Base-by-base conservation (phyloP, 2,329 filamentous ascomycete species). In the Lachnellula cervina region DNA sequence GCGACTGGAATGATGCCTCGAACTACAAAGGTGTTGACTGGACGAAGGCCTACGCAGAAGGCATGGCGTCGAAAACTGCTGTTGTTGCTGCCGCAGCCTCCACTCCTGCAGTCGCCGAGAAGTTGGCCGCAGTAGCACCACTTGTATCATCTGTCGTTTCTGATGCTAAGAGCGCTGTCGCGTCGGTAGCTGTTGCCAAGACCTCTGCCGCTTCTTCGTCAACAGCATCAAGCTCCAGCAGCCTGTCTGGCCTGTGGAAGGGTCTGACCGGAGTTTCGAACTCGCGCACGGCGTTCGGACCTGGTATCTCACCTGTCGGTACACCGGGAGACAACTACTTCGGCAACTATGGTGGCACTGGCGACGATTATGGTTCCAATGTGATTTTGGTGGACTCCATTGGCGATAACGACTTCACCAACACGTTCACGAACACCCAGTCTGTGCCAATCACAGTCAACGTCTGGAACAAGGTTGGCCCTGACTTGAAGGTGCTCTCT, bases 401-500 rank as follows among this genome's bases (percentile, higher is more conserved):
- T 0, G 42, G 48, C 1, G 60, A 56, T 32, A 59, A 68, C 35
- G 46, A 55, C 7, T 69, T 60, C 59, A 69, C 67, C 19, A 60
- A 55, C 37, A 59, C 59, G 4, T 68, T 66, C 52, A 42, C 53
- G 23, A 69, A 69, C 55, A 63, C 63, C 5, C 54, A 56, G 14
- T 52, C 48, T 1, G 38, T 49, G 23, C 0, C 48, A 2, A 68
- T 68, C 44, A 64, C 60, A 13, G 49, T 69, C 55, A 60, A 60
- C 45, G 28, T 66, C 49, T 69, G 67, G 67, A 62, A 69, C 48
- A 69, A 69, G 55, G 61, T 56, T 16, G 64, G 52, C 17, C 35
- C 56, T 5, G 58, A 62, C 44, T 11, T 23, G 2, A 49, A 50
- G 17, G 19, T 46, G 5, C 54, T 60, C 17, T 66, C 60, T n/a